Conservation (phyloP, 2,329 filamentous ascomycete species). For the Aspergillus chevalieri region DNA sequence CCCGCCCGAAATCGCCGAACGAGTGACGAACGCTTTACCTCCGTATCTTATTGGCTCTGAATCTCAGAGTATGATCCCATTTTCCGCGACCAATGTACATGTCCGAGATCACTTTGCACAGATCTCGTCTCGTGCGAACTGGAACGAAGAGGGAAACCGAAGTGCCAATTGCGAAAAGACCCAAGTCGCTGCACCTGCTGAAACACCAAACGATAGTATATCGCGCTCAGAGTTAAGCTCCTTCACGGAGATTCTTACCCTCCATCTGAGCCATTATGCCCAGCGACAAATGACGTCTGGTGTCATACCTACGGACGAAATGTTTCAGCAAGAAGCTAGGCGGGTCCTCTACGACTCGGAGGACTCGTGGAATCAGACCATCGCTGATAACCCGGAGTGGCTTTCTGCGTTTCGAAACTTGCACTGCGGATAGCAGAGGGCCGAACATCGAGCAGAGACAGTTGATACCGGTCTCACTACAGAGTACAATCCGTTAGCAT, state of each 20-base stretch:
- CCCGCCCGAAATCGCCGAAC: not conserved
- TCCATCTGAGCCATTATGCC: too few relatives aligned
- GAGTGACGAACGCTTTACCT: not conserved
- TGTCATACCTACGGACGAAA: constrained; percentile 42
- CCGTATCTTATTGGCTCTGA: not conserved
- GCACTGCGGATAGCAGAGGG: constrained; percentile 3
- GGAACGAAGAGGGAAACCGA: not conserved
- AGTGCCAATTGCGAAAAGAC: not conserved
- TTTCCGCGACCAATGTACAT: too few relatives aligned
- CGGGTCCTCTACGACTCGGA: constrained; percentile 44
- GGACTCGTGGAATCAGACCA: constrained; percentile 43
- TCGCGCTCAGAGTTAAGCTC: constrained; percentile 2
- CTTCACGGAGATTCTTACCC: constrained; percentile 13
- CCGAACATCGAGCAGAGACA: too few relatives aligned
- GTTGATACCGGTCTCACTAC: too few relatives aligned
- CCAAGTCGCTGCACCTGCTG: not conserved
- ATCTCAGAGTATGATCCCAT: too few relatives aligned
- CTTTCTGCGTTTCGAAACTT: constrained; percentile 13
- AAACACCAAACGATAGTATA: not conserved
- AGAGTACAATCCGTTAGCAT: too few relatives aligned
- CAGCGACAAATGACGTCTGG: too few relatives aligned
- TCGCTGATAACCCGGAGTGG: constrained; percentile 19
- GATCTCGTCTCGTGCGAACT: too few relatives aligned
- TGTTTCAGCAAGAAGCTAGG: constrained; percentile 45
- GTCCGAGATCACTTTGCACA: too few relatives aligned